These are phyloP conservation scores for Solanum dulcamara DNA, from an alignment of 257 asterid genomes.

Conservation along the genomic window DNA sequence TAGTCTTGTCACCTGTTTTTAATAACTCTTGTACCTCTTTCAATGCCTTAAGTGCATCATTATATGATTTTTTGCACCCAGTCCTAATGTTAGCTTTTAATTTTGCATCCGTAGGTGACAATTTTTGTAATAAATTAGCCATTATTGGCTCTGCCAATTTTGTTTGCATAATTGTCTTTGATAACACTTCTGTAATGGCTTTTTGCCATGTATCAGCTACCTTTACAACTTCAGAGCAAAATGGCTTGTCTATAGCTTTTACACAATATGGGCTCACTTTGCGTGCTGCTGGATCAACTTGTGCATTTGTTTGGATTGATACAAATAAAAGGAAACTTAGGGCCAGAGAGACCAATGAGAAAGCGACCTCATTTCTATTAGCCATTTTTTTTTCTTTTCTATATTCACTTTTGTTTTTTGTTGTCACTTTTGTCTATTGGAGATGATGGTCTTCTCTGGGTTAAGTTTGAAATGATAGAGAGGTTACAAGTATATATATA, in stretches of 20 bases:
- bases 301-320: neutral
- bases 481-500: neutral
- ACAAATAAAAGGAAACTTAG: neutral
- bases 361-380: neutral
- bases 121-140: neutral
- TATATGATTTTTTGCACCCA: neutral
- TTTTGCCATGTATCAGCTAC: neutral
- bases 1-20: neutral
- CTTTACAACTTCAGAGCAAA: neutral
- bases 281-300: neutral
- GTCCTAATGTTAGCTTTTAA: neutral
- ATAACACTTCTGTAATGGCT: neutral
- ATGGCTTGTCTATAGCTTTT: neutral
- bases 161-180: neutral
- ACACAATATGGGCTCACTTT: neutral
- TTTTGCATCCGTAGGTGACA: neutral
- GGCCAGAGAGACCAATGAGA: constrained; percentile 3
- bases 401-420: no score
- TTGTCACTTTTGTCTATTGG: neutral
- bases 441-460: neutral
- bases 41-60: neutral
- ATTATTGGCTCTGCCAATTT: neutral
- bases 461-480: neutral
- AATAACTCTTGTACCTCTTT: neutral
- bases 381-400: neutral